Evolutionary conservation across 2,329 filamentous ascomycete species (phyloP).

Genomic region (Teratosphaeria nubilosa): DNA sequence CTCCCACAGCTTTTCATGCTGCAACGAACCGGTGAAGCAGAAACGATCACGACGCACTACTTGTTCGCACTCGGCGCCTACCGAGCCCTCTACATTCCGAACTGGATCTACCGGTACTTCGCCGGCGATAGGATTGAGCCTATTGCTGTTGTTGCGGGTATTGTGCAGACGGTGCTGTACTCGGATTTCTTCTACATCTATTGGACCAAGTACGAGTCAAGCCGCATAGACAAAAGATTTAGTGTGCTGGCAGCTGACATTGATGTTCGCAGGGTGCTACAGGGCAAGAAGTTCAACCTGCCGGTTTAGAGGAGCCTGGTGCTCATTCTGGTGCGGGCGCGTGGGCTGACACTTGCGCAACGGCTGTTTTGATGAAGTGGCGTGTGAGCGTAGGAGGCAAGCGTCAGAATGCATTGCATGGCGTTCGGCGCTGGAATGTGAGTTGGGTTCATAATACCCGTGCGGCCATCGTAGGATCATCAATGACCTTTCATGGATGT

Average conservation of each 20-base stretch:
- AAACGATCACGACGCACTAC: constrained; percentile 99
- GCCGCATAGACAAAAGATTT: not conserved
- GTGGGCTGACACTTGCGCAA: not conserved
- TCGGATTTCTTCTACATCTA: constrained; percentile 99
- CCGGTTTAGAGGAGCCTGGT: constrained; percentile 31
- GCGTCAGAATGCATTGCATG: not conserved
- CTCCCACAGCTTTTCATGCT: constrained; percentile 97
- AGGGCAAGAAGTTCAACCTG: constrained; percentile 46
- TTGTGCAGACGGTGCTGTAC: constrained; percentile 90
- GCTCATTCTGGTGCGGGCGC: not conserved
- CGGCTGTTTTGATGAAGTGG: not conserved
- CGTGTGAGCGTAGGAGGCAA: not conserved
- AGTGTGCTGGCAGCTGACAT: not conserved
- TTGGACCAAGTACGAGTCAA: constrained; percentile 69
- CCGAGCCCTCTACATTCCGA: constrained; percentile 91
- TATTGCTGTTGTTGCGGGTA: constrained; percentile 78
- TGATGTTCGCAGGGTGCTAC: constrained; percentile 33
- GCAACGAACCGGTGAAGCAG: constrained; percentile 91
- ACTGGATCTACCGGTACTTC: constrained; percentile 91
- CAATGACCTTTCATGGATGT: not conserved
- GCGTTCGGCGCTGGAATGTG: not conserved
- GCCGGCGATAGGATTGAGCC: constrained; percentile 64
- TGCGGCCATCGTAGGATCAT: not conserved
- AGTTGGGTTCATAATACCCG: not conserved
- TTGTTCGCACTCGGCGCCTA: constrained; percentile 88